phyloP scores from a whole-genome alignment of 179 eudicot species.

The Corrigiola litoralis region DNA sequence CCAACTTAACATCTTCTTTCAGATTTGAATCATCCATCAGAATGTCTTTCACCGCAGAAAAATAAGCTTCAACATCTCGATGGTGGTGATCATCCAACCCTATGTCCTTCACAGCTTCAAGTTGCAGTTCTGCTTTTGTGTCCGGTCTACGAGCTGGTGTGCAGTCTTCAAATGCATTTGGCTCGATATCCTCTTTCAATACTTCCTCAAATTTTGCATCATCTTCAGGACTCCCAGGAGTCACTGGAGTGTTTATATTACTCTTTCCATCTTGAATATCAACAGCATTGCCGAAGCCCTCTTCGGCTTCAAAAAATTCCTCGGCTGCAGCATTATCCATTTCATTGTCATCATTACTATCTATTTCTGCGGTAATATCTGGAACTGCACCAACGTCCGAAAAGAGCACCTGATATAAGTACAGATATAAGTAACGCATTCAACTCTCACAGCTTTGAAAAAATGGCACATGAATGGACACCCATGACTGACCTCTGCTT shows the following conservation, averaged over 20 bases:
- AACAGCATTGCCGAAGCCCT: constrained; percentile 67
- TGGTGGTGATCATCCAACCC: constrained; percentile 34
- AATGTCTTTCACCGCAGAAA: constrained; percentile 39
- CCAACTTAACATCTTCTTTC: constrained; percentile 32
- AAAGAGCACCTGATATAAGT: constrained; percentile 77
- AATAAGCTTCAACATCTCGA: constrained; percentile 20
- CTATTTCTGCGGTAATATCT: constrained; percentile 33
- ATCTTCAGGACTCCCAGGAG: constrained; percentile 24
- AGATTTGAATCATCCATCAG: constrained; percentile 32
- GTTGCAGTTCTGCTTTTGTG: constrained; percentile 19
- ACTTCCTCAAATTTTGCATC: constrained; percentile 22
- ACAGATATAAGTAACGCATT: constrained; percentile 48
- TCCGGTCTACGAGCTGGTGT: constrained; percentile 35
- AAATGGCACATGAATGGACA: constrained; percentile 22
- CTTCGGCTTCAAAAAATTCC: constrained; percentile 91
- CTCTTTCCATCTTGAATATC: constrained; percentile 64
- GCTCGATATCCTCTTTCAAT: constrained; percentile 46
- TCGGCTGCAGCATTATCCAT: constrained; percentile 60
- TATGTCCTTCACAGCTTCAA: constrained; percentile 36
- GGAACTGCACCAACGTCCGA: constrained; percentile 72
- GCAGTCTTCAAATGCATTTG: constrained; percentile 57
- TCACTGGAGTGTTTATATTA: constrained; percentile 29
- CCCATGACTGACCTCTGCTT: constrained; percentile 63
- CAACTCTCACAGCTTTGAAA: constrained; percentile 30
- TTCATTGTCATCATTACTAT: constrained; percentile 58